phyloP scores from a whole-genome alignment of 1,284 basidiomycete genomes.

The Ceratobasidium sp. region DNA sequence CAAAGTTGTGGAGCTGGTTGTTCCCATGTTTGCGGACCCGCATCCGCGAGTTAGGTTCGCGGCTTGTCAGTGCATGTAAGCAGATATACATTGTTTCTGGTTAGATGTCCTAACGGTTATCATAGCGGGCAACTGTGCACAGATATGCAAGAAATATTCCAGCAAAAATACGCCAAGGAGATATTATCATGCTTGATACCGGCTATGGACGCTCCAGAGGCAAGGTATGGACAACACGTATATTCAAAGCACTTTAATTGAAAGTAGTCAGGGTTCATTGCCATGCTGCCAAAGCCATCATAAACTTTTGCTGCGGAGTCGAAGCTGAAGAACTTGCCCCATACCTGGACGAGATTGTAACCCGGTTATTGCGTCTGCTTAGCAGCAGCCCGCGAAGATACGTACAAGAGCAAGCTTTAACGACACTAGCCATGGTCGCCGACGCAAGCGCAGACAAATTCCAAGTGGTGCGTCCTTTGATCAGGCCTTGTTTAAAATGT shows the following conservation, averaged over 20 bases:
- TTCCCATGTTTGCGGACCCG: constrained; percentile 73
- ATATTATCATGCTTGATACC: constrained; percentile 73
- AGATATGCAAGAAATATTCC: constrained; percentile 83
- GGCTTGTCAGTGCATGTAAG: constrained; percentile 86
- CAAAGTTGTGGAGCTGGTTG: constrained; percentile 79
- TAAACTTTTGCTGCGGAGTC: constrained; percentile 87
- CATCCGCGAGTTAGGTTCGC: constrained; percentile 84
- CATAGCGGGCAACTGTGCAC: constrained; percentile 80
- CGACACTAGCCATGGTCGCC: constrained; percentile 83
- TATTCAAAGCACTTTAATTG: background rate
- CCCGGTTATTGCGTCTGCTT: constrained; percentile 69
- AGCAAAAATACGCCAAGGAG: constrained; percentile 69
- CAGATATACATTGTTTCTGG: constrained; percentile 41
- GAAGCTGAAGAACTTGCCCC: constrained; percentile 72
- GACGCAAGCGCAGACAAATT: constrained; percentile 70
- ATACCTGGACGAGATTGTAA: constrained; percentile 78
- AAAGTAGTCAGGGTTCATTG: constrained; percentile 68
- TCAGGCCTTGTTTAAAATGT: constrained; percentile 57
- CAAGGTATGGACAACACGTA: background rate
- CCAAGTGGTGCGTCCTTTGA: constrained; percentile 45
- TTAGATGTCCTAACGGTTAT: constrained; percentile 6
- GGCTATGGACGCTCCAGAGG: constrained; percentile 70
- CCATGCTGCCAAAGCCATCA: constrained; percentile 83
- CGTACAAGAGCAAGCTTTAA: constrained; percentile 84
- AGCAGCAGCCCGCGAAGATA: constrained; percentile 57